These are phyloP conservation scores for Noccaea bulbosa DNA, from an alignment of 345 rosid genomes.

Conservation along the genomic window DNA sequence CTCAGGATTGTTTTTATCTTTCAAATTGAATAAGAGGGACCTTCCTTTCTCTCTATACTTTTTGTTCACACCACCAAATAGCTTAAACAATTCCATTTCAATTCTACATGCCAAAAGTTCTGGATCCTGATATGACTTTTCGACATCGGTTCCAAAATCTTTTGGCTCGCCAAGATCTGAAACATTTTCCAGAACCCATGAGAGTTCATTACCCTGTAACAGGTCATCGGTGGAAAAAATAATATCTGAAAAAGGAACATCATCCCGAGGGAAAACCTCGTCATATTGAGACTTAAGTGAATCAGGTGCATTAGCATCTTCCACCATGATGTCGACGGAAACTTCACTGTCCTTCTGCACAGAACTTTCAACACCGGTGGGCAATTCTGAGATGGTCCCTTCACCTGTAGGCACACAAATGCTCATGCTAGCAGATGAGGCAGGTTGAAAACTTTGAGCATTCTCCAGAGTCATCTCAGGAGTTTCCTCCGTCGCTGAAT, in stretches of 20 bases:
- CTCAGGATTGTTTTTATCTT: constrained; percentile 94
- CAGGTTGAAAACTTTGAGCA: constrained; percentile 41
- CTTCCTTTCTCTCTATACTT: constrained; percentile 95
- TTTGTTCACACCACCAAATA: constrained; percentile 95
- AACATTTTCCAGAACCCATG: constrained; percentile 82
- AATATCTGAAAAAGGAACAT: constrained; percentile 67
- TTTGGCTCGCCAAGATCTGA: constrained; percentile 48
- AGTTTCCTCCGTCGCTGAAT: constrained; percentile 44
- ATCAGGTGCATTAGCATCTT: constrained; percentile 40
- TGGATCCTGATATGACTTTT: constrained; percentile 48
- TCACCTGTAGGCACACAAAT: constrained; percentile 34
- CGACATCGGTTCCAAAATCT: constrained; percentile 39
- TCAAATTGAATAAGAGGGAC: constrained; percentile 90
- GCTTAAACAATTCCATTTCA: constrained; percentile 83
- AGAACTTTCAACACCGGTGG: constrained; percentile 38
- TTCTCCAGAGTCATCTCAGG: constrained; percentile 37
- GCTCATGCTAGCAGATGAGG: constrained; percentile 34
- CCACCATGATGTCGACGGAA: constrained; percentile 31
- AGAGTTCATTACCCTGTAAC: constrained; percentile 92
- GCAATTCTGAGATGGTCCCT: constrained; percentile 27
- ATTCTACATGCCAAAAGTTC: constrained; percentile 65
- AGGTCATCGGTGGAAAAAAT: constrained; percentile 88
- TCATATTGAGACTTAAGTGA: constrained; percentile 51
- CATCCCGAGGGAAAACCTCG: constrained; percentile 58
- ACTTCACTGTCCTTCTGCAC: constrained; percentile 36